Evolutionary conservation across 352 stramenopile genomes (phyloP).

Genomic region (Pseudoperonospora humuli): DNA sequence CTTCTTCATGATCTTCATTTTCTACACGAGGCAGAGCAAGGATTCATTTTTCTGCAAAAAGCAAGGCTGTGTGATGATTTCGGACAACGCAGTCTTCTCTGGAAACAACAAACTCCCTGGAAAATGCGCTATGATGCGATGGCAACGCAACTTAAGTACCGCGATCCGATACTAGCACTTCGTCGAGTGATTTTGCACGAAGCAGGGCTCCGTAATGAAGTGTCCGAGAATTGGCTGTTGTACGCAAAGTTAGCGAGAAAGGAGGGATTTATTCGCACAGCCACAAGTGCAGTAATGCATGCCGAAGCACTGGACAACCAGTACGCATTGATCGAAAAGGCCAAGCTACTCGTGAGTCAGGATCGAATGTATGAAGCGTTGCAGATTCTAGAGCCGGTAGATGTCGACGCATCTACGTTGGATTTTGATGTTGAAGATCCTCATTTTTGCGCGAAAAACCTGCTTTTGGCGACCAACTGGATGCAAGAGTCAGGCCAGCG

Average conservation of each 20-base stretch:
- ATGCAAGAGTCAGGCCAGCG: constrained; percentile 93
- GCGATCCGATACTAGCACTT: constrained; percentile 76
- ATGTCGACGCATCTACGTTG: constrained; percentile 66
- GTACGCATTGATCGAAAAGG: constrained; percentile 68
- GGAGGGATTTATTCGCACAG: constrained; percentile 74
- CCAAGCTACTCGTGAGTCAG: constrained; percentile 74
- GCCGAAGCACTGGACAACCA: constrained; percentile 68
- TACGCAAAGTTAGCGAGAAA: constrained; percentile 82
- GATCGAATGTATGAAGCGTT: constrained; percentile 81
- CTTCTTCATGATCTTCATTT: constrained; percentile 72
- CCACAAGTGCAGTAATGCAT: constrained; percentile 80
- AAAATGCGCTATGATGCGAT: constrained; percentile 62
- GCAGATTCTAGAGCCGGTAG: constrained; percentile 73
- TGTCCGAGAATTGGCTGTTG: constrained; percentile 76
- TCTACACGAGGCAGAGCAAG: constrained; percentile 65
- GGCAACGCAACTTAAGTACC: constrained; percentile 72
- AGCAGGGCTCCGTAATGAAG: constrained; percentile 46
- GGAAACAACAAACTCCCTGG: constrained; percentile 61
- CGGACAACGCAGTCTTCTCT: constrained; percentile 30
- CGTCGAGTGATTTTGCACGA: constrained; percentile 70
- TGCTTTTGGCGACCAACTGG: constrained; percentile 94
- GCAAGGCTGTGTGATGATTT: constrained; percentile 14
- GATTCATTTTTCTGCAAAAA: constrained; percentile 49
- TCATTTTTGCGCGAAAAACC: constrained; percentile 73
- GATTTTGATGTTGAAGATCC: constrained; percentile 70